A percentile compares a stretch with the other conserved stretches of the same genome.
phyloP scores from a whole-genome alignment of 805 yeast genomes.

The Maudiozyma pseudohumilis region DNA sequence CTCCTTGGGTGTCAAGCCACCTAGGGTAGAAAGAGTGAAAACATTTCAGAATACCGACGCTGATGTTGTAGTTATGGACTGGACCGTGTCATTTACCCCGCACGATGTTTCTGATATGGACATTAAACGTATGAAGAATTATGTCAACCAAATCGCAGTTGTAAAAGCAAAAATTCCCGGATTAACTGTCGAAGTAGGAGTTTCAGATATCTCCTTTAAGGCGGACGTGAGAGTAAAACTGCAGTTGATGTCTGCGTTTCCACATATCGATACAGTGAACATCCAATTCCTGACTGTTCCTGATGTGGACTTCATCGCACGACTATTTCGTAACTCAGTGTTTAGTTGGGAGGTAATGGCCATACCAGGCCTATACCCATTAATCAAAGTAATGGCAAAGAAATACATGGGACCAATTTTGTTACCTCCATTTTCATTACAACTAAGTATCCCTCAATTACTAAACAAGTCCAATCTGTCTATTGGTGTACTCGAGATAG shows the following conservation, averaged over 20 bases:
- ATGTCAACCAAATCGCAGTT: slow-evolving; percentile 68
- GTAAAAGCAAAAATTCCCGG: slow-evolving; percentile 74
- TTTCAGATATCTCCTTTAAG: slow-evolving; percentile 66
- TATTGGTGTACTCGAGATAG: slow-evolving; percentile 70
- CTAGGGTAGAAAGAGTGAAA: slow-evolving; percentile 79
- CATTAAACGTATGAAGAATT: slow-evolving; percentile 69
- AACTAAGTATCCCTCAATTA: slow-evolving; percentile 80
- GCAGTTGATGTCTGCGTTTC: slow-evolving; percentile 80
- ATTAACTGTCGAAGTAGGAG: slow-evolving; percentile 62
- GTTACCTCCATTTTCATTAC: slow-evolving; percentile 82
- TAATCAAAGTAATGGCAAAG: slow-evolving; percentile 72
- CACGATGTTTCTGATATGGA: slow-evolving; percentile 74
- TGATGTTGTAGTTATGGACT: slow-evolving; percentile 93
- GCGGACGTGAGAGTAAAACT: slow-evolving; percentile 68
- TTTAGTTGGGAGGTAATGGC: slow-evolving; percentile 80
- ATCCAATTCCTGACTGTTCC: slow-evolving; percentile 80
- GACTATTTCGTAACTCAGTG: slow-evolving; percentile 60
- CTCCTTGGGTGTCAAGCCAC: slow-evolving; percentile 91
- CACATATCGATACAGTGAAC: slow-evolving; percentile 84
- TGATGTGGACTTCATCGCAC: slow-evolving; percentile 70
- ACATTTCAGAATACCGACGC: slow-evolving; percentile 76
- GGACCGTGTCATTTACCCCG: slow-evolving; percentile 89
- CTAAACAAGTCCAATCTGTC: slow-evolving; percentile 80
- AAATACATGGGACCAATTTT: slow-evolving; percentile 82
- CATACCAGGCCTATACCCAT: slow-evolving; percentile 75